Evolutionary conservation across 345 rosid species (phyloP), one percentile per base, ranked within the genome.

Genomic region (Euphorbia tirucalli): DNA sequence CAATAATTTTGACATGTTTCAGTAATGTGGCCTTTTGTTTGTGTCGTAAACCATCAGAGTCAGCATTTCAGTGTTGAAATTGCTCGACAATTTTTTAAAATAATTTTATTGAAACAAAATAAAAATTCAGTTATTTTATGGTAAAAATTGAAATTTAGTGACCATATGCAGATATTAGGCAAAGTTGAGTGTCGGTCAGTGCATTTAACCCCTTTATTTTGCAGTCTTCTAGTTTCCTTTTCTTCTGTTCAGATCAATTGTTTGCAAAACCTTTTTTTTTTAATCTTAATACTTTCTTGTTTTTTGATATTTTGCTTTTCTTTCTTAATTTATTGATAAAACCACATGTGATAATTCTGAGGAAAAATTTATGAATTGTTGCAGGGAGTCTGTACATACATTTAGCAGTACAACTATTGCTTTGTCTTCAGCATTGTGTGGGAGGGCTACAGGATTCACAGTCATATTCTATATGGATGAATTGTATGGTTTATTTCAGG

Each of bases 371-470:
- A 61, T 60, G 60, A 14, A 72, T 80, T 61, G 78, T 75, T 84
- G 86, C 96, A 94, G 98, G 93, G 83, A 83, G 85, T 79, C 72
- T 79, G 75, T 82, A 73, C 86, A 84, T 85, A 82, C 88, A 54
- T 85, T 94, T 71, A 77, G 80, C 80, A 69, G 77, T 39, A 80
- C 84, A 50, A 44, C 74, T 30, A 75, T 41, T 81, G 79, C 84
- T 80, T 80, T 87, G 66, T 87, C 96, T 69, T 75, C 70, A 50
- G 78, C 83, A 76, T 77, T 87, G 68, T 71, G 75, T 78, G 92
- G 87, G 77, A 50, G 81, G 79, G 87, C 88, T 57, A 46, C 77
- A 65, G 96, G 97, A 63, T 77, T 88, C 58, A 76, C 76, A 61
- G 63, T 84, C 65, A 65, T 85, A 65, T 77, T 81, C 70, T 83